Evolutionary conservation across 164 flowering plant genomes (phyloP).

Genomic region (Hamamelis virginiana): DNA sequence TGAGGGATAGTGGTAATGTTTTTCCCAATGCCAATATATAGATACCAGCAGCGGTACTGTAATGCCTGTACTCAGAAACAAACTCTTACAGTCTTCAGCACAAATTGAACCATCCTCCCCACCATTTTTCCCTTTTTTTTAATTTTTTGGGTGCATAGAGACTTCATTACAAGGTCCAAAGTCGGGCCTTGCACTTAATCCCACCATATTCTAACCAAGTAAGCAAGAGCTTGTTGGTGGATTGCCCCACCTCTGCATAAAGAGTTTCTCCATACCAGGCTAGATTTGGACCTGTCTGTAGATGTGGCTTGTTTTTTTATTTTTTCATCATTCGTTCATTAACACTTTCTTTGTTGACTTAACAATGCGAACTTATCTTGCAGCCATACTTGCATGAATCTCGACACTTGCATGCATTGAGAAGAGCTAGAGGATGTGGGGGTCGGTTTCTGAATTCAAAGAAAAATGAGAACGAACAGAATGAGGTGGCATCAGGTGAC

Average conservation of each 20-base stretch:
- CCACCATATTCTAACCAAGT: not conserved
- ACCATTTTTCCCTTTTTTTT: no score
- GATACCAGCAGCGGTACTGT: no score
- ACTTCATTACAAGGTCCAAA: not conserved
- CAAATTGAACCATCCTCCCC: no score
- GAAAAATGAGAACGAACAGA: conserved; percentile 46
- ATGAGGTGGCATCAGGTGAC: conserved; percentile 35
- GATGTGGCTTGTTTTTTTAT: not conserved
- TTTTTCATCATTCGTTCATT: not conserved
- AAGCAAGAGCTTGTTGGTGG: conserved; percentile 1
- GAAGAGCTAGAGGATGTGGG: conserved; percentile 77
- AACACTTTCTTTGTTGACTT: not conserved
- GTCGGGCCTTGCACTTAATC: not conserved
- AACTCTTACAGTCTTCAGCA: no score
- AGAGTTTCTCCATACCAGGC: no score
- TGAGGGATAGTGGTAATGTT: no score
- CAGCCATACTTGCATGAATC: conserved; percentile 97
- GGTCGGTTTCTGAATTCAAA: conserved; percentile 79
- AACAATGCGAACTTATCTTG: conserved; percentile 16
- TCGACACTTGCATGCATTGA: conserved; percentile 77
- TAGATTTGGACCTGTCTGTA: no score
- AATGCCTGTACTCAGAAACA: no score
- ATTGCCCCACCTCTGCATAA: not conserved
- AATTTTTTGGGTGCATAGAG: not conserved
- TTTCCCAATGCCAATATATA: no score